phyloP scores from a whole-genome alignment of 176 grass and related monocot species.

The Triticum turgidum region DNA sequence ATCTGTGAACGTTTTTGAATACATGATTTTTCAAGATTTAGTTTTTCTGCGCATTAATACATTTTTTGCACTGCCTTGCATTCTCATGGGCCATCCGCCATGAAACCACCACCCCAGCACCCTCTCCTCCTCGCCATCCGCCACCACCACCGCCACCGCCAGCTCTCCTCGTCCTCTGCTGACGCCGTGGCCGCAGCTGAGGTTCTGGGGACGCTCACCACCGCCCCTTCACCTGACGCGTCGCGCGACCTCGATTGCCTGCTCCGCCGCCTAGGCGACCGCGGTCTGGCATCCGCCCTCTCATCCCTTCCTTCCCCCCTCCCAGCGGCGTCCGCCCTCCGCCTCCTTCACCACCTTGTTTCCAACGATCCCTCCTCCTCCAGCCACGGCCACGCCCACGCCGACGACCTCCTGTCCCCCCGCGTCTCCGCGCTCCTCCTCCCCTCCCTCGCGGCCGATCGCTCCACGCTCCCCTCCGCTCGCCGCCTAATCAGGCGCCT shows the following conservation, averaged over 20 bases:
- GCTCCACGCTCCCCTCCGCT: slow-evolving; percentile 46
- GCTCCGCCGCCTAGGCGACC: slow-evolving; percentile 37
- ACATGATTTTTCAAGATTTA: no score
- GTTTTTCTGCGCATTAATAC: no score
- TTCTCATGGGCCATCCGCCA: slow-evolving; percentile 27
- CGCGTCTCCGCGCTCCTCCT: slow-evolving; percentile 60
- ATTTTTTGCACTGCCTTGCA: no score
- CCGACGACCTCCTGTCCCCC: slow-evolving; percentile 39
- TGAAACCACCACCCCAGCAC: slow-evolving; percentile 46
- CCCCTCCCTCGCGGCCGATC: slow-evolving; percentile 39
- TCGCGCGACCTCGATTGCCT: slow-evolving; percentile 25
- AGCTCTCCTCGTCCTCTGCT: slow-evolving; percentile 9
- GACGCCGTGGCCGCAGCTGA: not conserved
- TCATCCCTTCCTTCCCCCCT: slow-evolving; percentile 38
- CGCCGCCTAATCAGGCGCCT: slow-evolving; percentile 40
- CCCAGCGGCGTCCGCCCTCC: slow-evolving; percentile 19
- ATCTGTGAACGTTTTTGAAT: no score
- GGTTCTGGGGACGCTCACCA: slow-evolving; percentile 25
- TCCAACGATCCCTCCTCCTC: slow-evolving; percentile 28
- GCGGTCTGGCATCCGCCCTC: slow-evolving; percentile 36
- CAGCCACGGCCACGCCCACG: slow-evolving; percentile 7
- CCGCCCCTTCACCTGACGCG: slow-evolving; percentile 18
- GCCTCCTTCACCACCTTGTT: slow-evolving; percentile 37
- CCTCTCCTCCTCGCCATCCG: no score
- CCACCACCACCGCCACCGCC: not conserved